A percentile compares a stretch with the other conserved stretches of the same genome.
Conservation (phyloP, 768 basidiomycete genomes). For the Suillus tomentosus region DNA sequence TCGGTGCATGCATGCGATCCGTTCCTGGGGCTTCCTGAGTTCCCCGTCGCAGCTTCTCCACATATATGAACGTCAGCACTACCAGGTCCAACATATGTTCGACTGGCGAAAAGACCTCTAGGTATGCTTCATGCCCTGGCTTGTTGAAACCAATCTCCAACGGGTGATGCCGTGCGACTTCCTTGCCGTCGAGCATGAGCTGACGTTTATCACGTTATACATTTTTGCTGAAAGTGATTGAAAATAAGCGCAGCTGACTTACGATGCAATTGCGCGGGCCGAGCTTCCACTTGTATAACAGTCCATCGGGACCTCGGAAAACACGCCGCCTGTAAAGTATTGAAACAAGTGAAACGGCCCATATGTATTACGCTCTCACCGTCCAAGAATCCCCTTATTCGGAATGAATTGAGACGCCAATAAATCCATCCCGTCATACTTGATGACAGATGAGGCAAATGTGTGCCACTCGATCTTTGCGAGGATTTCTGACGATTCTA, state of each 20-base stretch:
- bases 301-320: slow-evolving; percentile 14
- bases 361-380: slow-evolving; percentile 6
- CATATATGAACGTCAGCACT: slow-evolving; percentile 32
- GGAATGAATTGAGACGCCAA: slow-evolving; percentile 19
- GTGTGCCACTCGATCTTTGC: slow-evolving; percentile 30
- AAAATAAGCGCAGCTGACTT: neutral
- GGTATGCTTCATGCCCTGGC: slow-evolving; percentile 17
- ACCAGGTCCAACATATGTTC: slow-evolving; percentile 33
- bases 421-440: slow-evolving; percentile 25
- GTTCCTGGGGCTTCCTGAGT: slow-evolving; percentile 5
- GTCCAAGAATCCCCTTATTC: slow-evolving; percentile 12
- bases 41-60: slow-evolving; percentile 29
- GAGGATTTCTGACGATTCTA: slow-evolving; percentile 25
- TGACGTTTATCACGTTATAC: neutral
- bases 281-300: slow-evolving; percentile 13
- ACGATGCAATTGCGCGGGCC: slow-evolving; percentile 10
- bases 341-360: neutral
- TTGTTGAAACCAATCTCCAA: neutral
- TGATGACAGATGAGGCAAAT: slow-evolving; percentile 24
- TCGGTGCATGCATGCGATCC: slow-evolving; percentile 9
- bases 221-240: neutral
- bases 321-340: slow-evolving; percentile 8
- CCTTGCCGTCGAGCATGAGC: neutral
- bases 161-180: slow-evolving; percentile 10
- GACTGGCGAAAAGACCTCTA: slow-evolving; percentile 26